Conservation (phyloP, 306 rosid genomes). For the Cucumis hystrix region DNA sequence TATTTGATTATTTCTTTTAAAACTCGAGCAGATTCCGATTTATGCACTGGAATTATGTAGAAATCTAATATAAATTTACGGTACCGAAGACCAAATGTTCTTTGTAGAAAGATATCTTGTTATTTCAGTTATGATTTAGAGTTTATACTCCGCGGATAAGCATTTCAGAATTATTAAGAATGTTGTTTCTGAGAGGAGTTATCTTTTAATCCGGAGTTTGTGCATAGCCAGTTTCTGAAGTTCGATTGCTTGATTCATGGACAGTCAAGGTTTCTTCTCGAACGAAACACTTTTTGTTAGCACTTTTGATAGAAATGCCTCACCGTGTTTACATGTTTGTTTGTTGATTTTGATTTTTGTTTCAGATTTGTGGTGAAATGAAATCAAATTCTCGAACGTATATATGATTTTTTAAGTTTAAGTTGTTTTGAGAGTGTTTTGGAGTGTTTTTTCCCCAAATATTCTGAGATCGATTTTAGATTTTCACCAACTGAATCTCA, state of each 20-base stretch:
- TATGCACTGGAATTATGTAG: background rate
- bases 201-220: background rate
- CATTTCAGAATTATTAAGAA: background rate
- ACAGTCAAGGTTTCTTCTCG: background rate
- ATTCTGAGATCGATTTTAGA: background rate
- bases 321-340: background rate
- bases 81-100: background rate
- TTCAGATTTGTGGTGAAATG: background rate
- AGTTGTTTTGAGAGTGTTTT: background rate
- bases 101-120: background rate
- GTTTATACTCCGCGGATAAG: background rate
- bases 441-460: background rate
- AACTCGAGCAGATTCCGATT: background rate
- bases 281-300: background rate
- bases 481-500: background rate
- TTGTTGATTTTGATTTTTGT: background rate
- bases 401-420: background rate
- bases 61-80: background rate
- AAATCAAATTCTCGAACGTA: background rate
- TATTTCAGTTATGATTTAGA: background rate
- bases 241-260: background rate
- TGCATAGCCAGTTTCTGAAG: background rate
- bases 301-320: background rate
- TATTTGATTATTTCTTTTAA: background rate
- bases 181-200: background rate